A percentile compares a stretch with the other conserved stretches of the same genome.
phyloP scores from a whole-genome alignment of 352 stramenopile genomes.

The Globisporangium yorkense region DNA sequence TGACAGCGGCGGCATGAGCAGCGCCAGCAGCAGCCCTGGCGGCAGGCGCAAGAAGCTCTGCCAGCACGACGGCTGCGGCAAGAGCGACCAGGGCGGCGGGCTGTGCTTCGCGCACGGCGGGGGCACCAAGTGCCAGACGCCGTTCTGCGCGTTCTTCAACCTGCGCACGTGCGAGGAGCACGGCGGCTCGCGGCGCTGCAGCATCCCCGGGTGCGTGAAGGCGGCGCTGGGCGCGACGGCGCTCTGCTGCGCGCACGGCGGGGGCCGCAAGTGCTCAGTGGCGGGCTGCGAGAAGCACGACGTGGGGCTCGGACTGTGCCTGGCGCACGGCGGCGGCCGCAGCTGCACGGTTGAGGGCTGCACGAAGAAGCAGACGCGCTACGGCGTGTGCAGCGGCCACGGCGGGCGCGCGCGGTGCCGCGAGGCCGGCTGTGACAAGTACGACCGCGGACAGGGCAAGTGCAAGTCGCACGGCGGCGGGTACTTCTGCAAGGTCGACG shows the following conservation, averaged over 20 bases:
- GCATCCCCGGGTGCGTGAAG: slow-evolving; percentile 39
- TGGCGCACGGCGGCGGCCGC: slow-evolving; percentile 66
- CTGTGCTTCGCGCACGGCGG: slow-evolving; percentile 64
- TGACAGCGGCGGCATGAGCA: background rate
- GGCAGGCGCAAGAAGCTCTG: slow-evolving; percentile 22
- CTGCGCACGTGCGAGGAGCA: slow-evolving; percentile 71
- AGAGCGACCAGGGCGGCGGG: slow-evolving; percentile 57
- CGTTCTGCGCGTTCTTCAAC: slow-evolving; percentile 66
- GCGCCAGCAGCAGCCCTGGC: background rate
- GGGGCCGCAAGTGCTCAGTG: slow-evolving; percentile 60
- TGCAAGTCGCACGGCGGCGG: slow-evolving; percentile 81
- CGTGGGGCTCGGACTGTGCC: slow-evolving; percentile 55
- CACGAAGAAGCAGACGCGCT: slow-evolving; percentile 73
- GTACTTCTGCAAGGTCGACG: slow-evolving; percentile 72
- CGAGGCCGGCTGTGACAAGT: slow-evolving; percentile 71
- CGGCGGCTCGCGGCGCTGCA: slow-evolving; percentile 63
- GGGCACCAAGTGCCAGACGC: slow-evolving; percentile 64
- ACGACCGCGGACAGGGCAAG: slow-evolving; percentile 64
- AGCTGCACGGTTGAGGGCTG: slow-evolving; percentile 52
- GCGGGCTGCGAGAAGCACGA: slow-evolving; percentile 74
- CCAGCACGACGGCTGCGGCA: slow-evolving; percentile 39
- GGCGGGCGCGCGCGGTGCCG: slow-evolving; percentile 69
- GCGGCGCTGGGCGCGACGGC: slow-evolving; percentile 38
- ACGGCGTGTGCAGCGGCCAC: slow-evolving; percentile 68
- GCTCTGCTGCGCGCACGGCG: slow-evolving; percentile 62